Base-by-base conservation (phyloP, 768 basidiomycete species). In the Leccinum truebloodii region DNA sequence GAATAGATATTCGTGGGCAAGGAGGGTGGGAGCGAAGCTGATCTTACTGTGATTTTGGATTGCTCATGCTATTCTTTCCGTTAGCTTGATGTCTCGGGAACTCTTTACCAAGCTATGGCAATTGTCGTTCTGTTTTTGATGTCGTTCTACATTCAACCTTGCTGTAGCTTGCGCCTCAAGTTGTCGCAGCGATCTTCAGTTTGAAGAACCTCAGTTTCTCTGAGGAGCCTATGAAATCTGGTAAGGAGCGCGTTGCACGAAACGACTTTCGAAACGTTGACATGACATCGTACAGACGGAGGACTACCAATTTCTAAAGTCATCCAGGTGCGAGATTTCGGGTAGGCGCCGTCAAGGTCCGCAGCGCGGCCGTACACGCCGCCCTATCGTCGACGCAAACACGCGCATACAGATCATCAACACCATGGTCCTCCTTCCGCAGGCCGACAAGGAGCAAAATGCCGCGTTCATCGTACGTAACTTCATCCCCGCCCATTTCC, bases 331-430 rank as follows among this genome's bases (percentile, higher is more conserved):
- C 35, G 70, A 24, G 16, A 41, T 16, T 32, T 52, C 6, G 22
- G 26, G 30, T 39, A 14, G 30, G 20, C 26, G 26, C 26, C 26
- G 6, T 28, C 26, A 28, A 28, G 28, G 28, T 28, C 28, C 28
- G 28, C 28, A 28, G 28, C 28, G 28, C 28, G 28, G 28, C 28
- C 1, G 7, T 28, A 28, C 28, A 28, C 1, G 28, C 28, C 28
- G 28, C 28, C 28, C 28, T 28, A 1, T 28, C 28, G 78, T 82
- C 64, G 81, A 82, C 65, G 71, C 76, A 58, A 78, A 83, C 65
- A 82, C 91, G 6, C 88, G 91, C 60, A 94, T 95, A 55, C 92
- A 94, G 72, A 83, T 95, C 61, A 71, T 94, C 52, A 90, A 93
- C 66, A 87, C 89, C 24, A 87, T 95, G 79, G 75, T 85, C 59